Evolutionary conservation across 2,329 filamentous ascomycete genomes (phyloP).

Genomic region (Ophiostoma australiae): DNA sequence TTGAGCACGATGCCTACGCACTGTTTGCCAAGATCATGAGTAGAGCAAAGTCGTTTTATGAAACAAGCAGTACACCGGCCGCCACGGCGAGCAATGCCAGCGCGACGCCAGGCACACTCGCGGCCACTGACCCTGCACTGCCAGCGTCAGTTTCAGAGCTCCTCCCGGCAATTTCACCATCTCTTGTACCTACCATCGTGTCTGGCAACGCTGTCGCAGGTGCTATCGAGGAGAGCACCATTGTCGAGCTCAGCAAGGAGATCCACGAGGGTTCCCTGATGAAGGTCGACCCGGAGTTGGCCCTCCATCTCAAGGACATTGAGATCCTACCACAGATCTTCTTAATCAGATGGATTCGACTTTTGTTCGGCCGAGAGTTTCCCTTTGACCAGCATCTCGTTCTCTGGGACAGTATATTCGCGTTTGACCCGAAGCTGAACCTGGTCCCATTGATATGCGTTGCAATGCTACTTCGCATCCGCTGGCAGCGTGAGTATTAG

Average conservation of each 20-base stretch:
- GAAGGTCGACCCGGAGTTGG: conserved; percentile 44
- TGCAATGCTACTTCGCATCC: conserved; percentile 85
- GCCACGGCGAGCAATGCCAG: not conserved
- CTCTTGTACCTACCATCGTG: not conserved
- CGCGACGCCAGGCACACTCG: not conserved
- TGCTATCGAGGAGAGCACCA: conserved; percentile 50
- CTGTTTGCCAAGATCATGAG: conserved; percentile 87
- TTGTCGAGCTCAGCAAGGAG: conserved; percentile 77
- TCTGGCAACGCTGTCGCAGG: not conserved
- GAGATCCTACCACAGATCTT: conserved; percentile 97
- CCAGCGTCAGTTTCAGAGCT: not conserved
- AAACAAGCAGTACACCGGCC: conserved; percentile 50
- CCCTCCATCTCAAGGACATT: conserved; percentile 68
- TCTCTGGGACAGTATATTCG: conserved; percentile 89
- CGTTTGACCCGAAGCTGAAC: conserved; percentile 72
- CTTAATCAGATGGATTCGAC: conserved; percentile 88
- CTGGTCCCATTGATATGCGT: conserved; percentile 88
- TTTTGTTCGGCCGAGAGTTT: conserved; percentile 91
- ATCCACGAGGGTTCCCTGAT: conserved; percentile 80
- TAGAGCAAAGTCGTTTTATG: conserved; percentile 79
- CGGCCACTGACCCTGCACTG: not conserved
- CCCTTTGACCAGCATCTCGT: conserved; percentile 76
- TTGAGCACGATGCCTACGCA: conserved; percentile 88
- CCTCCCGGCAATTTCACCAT: conserved; percentile 21
- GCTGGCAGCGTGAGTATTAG: conserved; percentile 69